Base-by-base conservation (phyloP, 2,329 filamentous ascomycete species). In the Colletotrichum sp. region DNA sequence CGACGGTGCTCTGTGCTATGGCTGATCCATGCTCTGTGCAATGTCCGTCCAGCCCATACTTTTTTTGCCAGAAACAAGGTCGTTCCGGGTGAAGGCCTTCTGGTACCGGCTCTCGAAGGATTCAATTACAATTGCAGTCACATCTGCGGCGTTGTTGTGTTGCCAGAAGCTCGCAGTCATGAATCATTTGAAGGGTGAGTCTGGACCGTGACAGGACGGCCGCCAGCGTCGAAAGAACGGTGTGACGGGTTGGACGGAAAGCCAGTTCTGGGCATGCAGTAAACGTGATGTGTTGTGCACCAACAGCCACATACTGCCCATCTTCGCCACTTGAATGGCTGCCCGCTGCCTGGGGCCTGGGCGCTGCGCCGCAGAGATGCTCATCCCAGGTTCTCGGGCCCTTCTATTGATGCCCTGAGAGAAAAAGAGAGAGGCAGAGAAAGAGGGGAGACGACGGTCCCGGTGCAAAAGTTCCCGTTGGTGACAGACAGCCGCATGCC, bases 361-460 rank as follows among this genome's bases (percentile, higher is more conserved):
- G 32, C 30, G 30, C 59, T 52, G 67, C 59, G 67, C 67, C 67
- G 67, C 67, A 70, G 67, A 61, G 36, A 63, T 48, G 67, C 18
- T n/a, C n/a, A 26, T 70, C 67, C 67, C 67, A 63, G 67, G 67
- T 70, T 70, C 67, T 52, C 67, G 67, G 67, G 67, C 67, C 67
- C 67, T 64, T 48, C 39, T 48, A 13, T 6, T 48, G 1, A 52
- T 52, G 43, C 43, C n/a, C 43, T 52, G 43, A 28, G 57, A 28
- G 57, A 28, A 12, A 26, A 13, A 28, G 57, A 26, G 57, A 28
- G 28, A 60, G 57, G n/a, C 21, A 60, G 57, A 26, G 28, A n/a
- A 60, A 60, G 57, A 60, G 28, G 28, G n/a, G 43, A 52, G n/a
- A 52, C 18, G 43, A 52, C 43, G 43, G 43, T 52, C 43, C 12